Evolutionary conservation across 164 flowering plant species (phyloP), one percentile per base, ranked within the genome.

Genomic region (Buxus sempervirens): DNA sequence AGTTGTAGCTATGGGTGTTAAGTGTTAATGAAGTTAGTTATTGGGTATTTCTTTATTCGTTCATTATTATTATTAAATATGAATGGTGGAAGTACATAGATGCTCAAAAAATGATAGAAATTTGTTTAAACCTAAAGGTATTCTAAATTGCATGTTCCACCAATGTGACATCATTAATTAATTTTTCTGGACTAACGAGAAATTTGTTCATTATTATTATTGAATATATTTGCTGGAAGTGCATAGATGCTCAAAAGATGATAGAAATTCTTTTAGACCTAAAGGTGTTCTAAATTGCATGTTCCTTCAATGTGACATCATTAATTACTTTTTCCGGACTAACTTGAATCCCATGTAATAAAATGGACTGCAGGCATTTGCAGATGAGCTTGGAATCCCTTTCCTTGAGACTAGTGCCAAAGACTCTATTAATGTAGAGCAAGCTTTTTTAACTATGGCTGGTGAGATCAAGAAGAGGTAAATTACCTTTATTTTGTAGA

Each of bases 381-480:
- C 95, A 5, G 91, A 89, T 49, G 90, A 86, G 75, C 88, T 87
- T 71, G 91, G 91, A 61, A 86, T 89, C 72, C 95, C 91, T 64
- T 87, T 89, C 77, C 85, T 89, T 20, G 95, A 89, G 77, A 89
- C 95, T 36, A 89, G 91, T 82, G 91, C 90, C 12, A 87, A 89
- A 72, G 89, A 89, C 72, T 79, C 91, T 7, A 81, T 82, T 58
- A 89, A 89, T 69, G 90, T 89, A 69, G 95, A 89, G 71, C 84
- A 86, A 65, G 95, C 95, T 75, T 89, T 89, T 78, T 69, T 86
- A 73, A 86, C 88, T 64, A 87, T 89, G 91, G 88, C 88, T 73
- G 84, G 72, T 4, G 88, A 83, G 72, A 87, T 89, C 55, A 89
- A 87, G 88, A 86, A 84, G 75, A 86, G 79, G 95, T 88, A 70